Percentiles rank a stretch among this genome's conserved stretches.
Conservation (phyloP, 106 monocot genomes). For the Phalaenopsis equestris region DNA sequence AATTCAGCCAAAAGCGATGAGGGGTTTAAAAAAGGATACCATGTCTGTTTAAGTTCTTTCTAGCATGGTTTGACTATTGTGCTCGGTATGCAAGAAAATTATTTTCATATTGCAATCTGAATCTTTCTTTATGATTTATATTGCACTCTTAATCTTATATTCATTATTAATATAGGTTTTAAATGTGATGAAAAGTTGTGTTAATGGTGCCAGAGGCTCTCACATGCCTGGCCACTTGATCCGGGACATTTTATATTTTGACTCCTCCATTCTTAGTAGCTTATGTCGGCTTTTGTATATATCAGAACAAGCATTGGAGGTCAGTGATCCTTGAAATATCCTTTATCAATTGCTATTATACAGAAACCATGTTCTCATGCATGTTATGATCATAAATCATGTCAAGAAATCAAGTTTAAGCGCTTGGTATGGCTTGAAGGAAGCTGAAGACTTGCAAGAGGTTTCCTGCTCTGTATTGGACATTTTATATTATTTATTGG, state of each 20-base stretch:
- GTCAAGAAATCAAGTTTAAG: conserved; percentile 37
- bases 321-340: conserved; percentile 13
- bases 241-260: conserved; percentile 54
- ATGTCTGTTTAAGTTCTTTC: not conserved
- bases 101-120: not conserved
- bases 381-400: not conserved
- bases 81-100: not conserved
- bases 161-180: conserved; percentile 38
- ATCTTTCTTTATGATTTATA: not conserved
- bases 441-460: conserved; percentile 50
- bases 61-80: not conserved
- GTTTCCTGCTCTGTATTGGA: conserved; percentile 55
- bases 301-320: conserved; percentile 44
- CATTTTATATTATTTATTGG: conserved; percentile 33
- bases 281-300: conserved; percentile 51
- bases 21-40: too few relatives aligned
- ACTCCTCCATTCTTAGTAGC: conserved; percentile 53
- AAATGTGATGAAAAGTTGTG: conserved; percentile 61
- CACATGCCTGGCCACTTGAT: conserved; percentile 31
- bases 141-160: not conserved
- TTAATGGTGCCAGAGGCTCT: conserved; percentile 18
- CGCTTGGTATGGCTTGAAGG: conserved; percentile 41
- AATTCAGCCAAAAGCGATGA: too few relatives aligned
- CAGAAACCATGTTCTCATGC: not conserved
- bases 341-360: not conserved